These are phyloP conservation scores for Mycosphaerella sp. DNA, from an alignment of 2,329 filamentous ascomycete species.

Conservation along the genomic window DNA sequence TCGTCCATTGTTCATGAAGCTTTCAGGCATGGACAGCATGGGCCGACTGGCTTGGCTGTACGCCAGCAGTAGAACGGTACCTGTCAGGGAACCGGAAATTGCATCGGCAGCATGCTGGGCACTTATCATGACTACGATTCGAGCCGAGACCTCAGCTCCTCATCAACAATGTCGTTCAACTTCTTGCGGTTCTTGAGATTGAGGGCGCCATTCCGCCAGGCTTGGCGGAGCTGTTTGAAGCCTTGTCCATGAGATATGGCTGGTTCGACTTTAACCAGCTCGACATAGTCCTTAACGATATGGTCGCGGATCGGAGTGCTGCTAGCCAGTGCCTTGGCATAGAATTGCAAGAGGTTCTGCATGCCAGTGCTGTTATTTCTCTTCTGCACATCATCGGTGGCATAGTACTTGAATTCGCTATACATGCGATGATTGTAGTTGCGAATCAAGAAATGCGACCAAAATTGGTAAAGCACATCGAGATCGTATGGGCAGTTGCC, in stretches of 20 bases:
- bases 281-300: slow-evolving; percentile 51
- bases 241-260: slow-evolving; percentile 37
- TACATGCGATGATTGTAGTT: slow-evolving; percentile 74
- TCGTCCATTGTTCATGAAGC: neutral
- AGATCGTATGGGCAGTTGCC: slow-evolving; percentile 52
- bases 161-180: slow-evolving; percentile 48
- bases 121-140: slow-evolving; percentile 30
- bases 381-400: slow-evolving; percentile 56
- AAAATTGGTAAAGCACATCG: slow-evolving; percentile 66
- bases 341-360: slow-evolving; percentile 59
- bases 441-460: slow-evolving; percentile 64
- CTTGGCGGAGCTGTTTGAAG: slow-evolving; percentile 48
- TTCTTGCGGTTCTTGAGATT: slow-evolving; percentile 54
- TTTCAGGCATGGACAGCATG: neutral
- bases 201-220: slow-evolving; percentile 50
- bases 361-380: slow-evolving; percentile 52
- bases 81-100: neutral
- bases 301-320: slow-evolving; percentile 47
- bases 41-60: neutral
- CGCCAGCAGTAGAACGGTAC: neutral
- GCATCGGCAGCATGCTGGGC: neutral
- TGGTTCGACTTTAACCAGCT: slow-evolving; percentile 48
- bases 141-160: slow-evolving; percentile 48
- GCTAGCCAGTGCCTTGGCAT: slow-evolving; percentile 52
- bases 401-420: slow-evolving; percentile 63